Percentiles rank a stretch among this genome's conserved stretches.
These are phyloP conservation scores for Peterozyma xylosa DNA, from an alignment of 805 yeast genomes.

Conservation along the genomic window DNA sequence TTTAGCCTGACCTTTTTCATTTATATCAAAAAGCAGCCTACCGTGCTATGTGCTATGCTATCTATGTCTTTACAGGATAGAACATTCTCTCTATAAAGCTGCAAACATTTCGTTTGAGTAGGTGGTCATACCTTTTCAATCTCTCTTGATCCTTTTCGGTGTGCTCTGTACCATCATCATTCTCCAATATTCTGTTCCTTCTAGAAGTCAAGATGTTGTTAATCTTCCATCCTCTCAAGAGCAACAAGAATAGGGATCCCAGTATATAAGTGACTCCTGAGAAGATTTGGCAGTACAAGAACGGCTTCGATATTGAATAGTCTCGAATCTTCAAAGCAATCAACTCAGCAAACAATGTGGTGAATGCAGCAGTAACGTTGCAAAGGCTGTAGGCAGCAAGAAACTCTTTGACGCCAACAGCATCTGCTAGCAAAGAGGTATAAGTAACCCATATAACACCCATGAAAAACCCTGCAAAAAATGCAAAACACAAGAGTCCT, in stretches of 20 bases:
- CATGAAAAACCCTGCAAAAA: conserved; percentile 34
- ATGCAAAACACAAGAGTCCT: conserved; percentile 29
- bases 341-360: conserved; percentile 21
- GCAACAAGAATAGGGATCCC: conserved; percentile 32
- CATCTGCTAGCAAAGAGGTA: conserved; percentile 21
- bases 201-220: conserved; percentile 22
- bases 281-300: conserved; percentile 51
- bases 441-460: conserved; percentile 32
- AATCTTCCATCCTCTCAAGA: conserved; percentile 47
- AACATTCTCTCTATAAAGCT: not conserved
- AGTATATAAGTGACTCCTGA: conserved; percentile 42
- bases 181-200: too few relatives aligned
- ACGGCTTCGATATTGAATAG: conserved; percentile 28
- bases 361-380: conserved; percentile 18
- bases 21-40: too few relatives aligned
- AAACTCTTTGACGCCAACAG: conserved; percentile 17
- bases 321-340: conserved; percentile 20
- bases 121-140: not conserved
- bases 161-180: too few relatives aligned
- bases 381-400: conserved; percentile 22
- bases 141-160: not conserved
- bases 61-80: not conserved
- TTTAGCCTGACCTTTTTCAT: too few relatives aligned
- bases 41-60: too few relatives aligned
- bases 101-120: not conserved